Evolutionary conservation across 768 basidiomycete species (phyloP).

Genomic region (Rhizopogon roseolus): DNA sequence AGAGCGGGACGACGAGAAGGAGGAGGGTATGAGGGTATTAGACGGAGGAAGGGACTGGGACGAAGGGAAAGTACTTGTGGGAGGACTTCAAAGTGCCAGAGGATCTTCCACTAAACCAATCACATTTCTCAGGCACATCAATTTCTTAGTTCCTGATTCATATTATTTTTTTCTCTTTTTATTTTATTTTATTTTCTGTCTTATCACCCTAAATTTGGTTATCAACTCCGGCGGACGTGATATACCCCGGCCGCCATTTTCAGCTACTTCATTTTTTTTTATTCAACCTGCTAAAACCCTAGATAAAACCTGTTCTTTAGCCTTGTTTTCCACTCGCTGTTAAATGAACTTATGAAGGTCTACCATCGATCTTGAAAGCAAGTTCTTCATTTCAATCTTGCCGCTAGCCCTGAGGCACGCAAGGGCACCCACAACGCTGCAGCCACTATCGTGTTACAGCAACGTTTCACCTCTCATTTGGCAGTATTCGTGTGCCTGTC

Average conservation of each 20-base stretch:
- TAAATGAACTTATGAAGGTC: not conserved
- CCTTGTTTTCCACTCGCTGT: conserved; percentile 8
- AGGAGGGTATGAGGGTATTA: conserved; percentile 11
- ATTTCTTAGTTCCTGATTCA: conserved; percentile 20
- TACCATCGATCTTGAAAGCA: not conserved
- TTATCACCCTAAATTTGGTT: conserved; percentile 1
- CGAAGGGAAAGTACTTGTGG: conserved; percentile 21
- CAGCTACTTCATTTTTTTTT: conserved; percentile 22
- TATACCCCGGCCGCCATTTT: conserved; percentile 13
- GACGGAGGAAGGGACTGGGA: conserved; percentile 11
- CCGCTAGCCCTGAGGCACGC: conserved; percentile 6
- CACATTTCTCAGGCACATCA: conserved; percentile 32
- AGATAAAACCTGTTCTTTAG: conserved; percentile 13
- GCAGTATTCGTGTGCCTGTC: conserved; percentile 8
- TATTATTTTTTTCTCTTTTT: conserved; percentile 15
- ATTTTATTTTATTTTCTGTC: conserved; percentile 2
- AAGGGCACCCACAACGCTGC: conserved; percentile 8
- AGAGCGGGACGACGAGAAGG: not conserved
- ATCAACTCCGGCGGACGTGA: conserved; percentile 8
- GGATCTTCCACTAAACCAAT: conserved; percentile 29
- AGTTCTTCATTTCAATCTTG: not conserved
- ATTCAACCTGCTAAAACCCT: not conserved
- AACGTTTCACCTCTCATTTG: conserved; percentile 5
- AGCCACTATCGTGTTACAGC: conserved; percentile 5
- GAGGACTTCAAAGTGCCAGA: conserved; percentile 21